Evolutionary conservation across 208 protist genomes (phyloP).

Genomic region (Endotrypanum monterogeii): DNA sequence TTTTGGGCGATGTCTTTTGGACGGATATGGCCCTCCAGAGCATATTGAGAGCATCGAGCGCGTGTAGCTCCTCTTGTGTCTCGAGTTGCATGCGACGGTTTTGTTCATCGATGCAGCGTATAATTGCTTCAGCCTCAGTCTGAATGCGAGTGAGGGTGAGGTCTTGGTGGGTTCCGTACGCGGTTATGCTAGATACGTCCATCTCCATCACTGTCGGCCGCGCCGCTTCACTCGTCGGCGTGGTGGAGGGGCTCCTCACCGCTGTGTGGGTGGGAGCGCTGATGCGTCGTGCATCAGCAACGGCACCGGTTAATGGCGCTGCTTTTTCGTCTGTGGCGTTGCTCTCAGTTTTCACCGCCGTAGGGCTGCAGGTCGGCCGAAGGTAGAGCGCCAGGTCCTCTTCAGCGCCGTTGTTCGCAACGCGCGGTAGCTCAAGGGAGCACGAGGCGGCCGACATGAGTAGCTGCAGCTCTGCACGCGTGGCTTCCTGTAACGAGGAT

Average conservation of each 20-base stretch:
- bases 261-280: neutral
- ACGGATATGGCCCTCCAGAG: constrained; percentile 32
- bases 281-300: neutral
- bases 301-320: neutral
- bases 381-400: neutral
- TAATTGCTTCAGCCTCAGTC: constrained; percentile 40
- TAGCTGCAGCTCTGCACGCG: constrained; percentile 29
- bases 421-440: constrained; percentile 7
- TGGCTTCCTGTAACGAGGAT: constrained; percentile 12
- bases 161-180: constrained; percentile 66
- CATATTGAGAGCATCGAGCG: constrained; percentile 26
- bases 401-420: neutral
- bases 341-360: neutral
- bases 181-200: constrained; percentile 51
- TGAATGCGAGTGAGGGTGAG: constrained; percentile 53
- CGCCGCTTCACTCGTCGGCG: constrained; percentile 1
- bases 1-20: constrained; percentile 7
- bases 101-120: constrained; percentile 38
- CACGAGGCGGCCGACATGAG: constrained; percentile 29
- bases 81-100: constrained; percentile 44
- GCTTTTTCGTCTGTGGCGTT: neutral
- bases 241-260: neutral
- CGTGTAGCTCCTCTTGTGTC: constrained; percentile 41
- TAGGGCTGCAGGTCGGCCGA: constrained; percentile 13
- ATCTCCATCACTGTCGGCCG: constrained; percentile 47